Base-by-base conservation (phyloP, 2,329 filamentous ascomycete genomes). In the Hawksworthiomyces lignivorus region DNA sequence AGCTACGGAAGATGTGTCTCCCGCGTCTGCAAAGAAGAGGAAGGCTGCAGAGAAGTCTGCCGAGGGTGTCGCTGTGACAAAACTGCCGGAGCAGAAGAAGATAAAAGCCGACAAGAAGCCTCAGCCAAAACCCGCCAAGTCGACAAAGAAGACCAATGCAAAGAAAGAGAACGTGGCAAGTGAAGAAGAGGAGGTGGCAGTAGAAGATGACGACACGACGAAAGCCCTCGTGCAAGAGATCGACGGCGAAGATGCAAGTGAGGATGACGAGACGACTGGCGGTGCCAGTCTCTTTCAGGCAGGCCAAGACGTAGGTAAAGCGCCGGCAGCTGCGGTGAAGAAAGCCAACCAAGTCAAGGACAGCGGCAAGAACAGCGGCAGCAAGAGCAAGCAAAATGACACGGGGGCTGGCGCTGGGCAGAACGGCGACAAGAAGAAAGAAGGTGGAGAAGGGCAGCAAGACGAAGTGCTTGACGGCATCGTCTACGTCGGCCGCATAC, bases 401-500 rank as follows among this genome's bases (percentile, higher is more conserved):
- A 35, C 31, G 4, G 29, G 30, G 3, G 22, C 36, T 24, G 22
- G 20, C 30, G 39, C 38, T 28, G 29, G 22, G 4, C 31, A 21
- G 8, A 14, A 29, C 28, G 18, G 18, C 17, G 22, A 22, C 20
- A 39, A 36, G 30, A 30, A 17, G 15, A 41, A 41, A n/a, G n/a
- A n/a, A 41, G 33, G 29, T 22, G 4, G 36, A 21, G 8, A 14
- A 29, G 32, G 18, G 18, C 17, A 26, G 18, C 20, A 39, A 36
- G 30, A 30, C 20, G 15, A 41, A 41, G 22, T 19, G 11, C 17
- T 43, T 43, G 77, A 85, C 2, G 90, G 89, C 35, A 82, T 92
- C 30, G 73, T 97, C 56, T 97, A 95, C 65, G 73, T 98, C 55
- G 88, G 87, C 59, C 87, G 88, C 20, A 56, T 58, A 22, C 58